These are phyloP conservation scores for Pleoardoris graminearum DNA, from an alignment of 2,329 filamentous ascomycete genomes.

Conservation along the genomic window DNA sequence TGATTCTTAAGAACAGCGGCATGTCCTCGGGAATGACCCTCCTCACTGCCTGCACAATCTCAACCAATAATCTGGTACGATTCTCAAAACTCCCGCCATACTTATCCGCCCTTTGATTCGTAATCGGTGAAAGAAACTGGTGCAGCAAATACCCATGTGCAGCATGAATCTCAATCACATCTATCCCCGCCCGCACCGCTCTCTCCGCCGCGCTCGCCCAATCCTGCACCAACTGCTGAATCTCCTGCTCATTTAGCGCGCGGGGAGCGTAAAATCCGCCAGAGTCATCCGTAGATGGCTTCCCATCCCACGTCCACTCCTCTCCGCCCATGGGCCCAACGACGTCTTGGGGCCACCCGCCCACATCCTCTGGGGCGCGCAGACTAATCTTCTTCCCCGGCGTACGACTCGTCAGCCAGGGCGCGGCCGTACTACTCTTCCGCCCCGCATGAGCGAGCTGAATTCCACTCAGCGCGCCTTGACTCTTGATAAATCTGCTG, in stretches of 20 bases:
- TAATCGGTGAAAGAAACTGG: conserved; percentile 47
- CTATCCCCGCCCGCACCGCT: conserved; percentile 42
- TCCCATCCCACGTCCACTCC: conserved; percentile 47
- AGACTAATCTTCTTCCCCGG: conserved; percentile 34
- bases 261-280: conserved; percentile 45
- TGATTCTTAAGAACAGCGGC: conserved; percentile 44
- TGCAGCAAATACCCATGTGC: conserved; percentile 50
- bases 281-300: conserved; percentile 31
- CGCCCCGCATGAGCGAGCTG: conserved; percentile 44
- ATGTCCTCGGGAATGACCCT: conserved; percentile 37
- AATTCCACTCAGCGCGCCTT: conserved; percentile 37
- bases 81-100: conserved; percentile 51
- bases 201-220: conserved; percentile 45
- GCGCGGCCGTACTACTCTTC: conserved; percentile 39
- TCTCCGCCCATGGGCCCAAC: conserved; percentile 44
- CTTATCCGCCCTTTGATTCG: conserved; percentile 48
- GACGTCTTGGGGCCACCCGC: conserved; percentile 43
- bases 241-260: conserved; percentile 44
- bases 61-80: conserved; percentile 44
- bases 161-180: conserved; percentile 50
- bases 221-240: conserved; percentile 44
- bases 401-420: conserved; percentile 32
- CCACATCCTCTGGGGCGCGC: conserved; percentile 31
- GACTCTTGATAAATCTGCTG: conserved; percentile 41
- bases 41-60: conserved; percentile 47